A percentile compares a stretch with the other conserved stretches of the same genome.
phyloP scores from a whole-genome alignment of 2,329 filamentous ascomycete species.

The Ophiostoma populinum region DNA sequence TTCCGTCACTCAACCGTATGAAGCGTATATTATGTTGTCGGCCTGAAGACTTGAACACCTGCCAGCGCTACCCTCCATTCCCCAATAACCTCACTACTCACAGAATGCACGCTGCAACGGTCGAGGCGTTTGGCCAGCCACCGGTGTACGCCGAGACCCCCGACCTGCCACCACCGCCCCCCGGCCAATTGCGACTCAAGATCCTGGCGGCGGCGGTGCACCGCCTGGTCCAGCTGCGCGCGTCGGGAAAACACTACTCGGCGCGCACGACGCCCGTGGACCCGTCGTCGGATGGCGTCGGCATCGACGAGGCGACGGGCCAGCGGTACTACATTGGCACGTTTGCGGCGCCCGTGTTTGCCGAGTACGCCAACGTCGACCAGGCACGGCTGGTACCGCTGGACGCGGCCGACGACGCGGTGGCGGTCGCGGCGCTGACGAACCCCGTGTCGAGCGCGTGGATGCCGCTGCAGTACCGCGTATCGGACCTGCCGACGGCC shows the following conservation, averaged over 20 bases:
- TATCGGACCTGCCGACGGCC: slow-evolving; percentile 19
- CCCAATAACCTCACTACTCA: neutral
- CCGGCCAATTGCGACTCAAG: slow-evolving; percentile 26
- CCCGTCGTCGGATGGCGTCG: slow-evolving; percentile 36
- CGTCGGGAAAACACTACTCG: slow-evolving; percentile 36
- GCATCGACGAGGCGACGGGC: slow-evolving; percentile 25
- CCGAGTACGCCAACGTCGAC: slow-evolving; percentile 30
- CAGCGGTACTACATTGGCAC: slow-evolving; percentile 32
- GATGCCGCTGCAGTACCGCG: slow-evolving; percentile 36
- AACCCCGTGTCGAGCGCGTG: slow-evolving; percentile 39
- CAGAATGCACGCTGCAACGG: slow-evolving; percentile 5
- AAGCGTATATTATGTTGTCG: too few relatives aligned
- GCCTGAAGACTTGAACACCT: too few relatives aligned
- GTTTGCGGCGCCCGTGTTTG: slow-evolving; percentile 20
- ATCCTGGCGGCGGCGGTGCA: slow-evolving; percentile 35
- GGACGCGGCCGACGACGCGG: slow-evolving; percentile 26
- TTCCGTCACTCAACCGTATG: too few relatives aligned
- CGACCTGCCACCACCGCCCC: slow-evolving; percentile 6
- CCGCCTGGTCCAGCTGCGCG: slow-evolving; percentile 33
- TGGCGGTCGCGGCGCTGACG: slow-evolving; percentile 32
- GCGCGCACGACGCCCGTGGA: slow-evolving; percentile 29
- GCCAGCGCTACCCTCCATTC: neutral
- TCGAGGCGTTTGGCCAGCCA: slow-evolving; percentile 8
- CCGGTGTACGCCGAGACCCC: slow-evolving; percentile 7
- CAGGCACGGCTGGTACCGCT: slow-evolving; percentile 22